These are phyloP conservation scores for Pythium insidiosum DNA, from an alignment of 352 stramenopile species.

Conservation along the genomic window DNA sequence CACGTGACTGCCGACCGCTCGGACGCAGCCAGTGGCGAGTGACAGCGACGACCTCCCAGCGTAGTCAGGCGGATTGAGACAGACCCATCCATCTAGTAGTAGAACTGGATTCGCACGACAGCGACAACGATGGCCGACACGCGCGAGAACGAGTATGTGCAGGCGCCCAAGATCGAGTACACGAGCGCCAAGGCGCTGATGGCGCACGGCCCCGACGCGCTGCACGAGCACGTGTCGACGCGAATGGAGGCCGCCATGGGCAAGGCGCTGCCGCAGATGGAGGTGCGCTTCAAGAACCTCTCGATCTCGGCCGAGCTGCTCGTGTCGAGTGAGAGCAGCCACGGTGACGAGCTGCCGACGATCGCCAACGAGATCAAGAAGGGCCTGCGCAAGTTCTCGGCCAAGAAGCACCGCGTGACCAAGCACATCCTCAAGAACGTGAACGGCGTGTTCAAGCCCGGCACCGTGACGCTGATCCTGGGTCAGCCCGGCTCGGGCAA, in stretches of 20 bases:
- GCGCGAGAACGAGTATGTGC: too few species aligned
- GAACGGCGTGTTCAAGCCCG: conserved; percentile 19
- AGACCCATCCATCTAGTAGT: too few species aligned
- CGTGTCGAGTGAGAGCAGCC: conserved; percentile 1
- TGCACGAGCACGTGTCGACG: conserved; percentile 20
- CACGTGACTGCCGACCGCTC: too few species aligned
- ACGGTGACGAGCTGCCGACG: conserved; percentile 6
- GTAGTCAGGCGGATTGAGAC: too few species aligned
- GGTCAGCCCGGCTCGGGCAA: conserved; percentile 15
- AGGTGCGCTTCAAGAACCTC: conserved; percentile 30
- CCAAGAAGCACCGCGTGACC: conserved; percentile 1
- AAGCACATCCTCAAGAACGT: conserved; percentile 22
- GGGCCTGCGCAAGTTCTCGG: background rate
- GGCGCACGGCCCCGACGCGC: conserved; percentile 15
- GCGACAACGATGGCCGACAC: too few species aligned
- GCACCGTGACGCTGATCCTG: conserved; percentile 21
- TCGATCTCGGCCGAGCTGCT: conserved; percentile 19
- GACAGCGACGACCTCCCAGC: too few species aligned
- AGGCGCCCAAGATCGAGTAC: background rate
- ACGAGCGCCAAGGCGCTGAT: conserved; percentile 2
- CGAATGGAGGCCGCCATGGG: conserved; percentile 20
- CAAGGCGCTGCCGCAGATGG: too few species aligned
- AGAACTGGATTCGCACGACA: too few species aligned
- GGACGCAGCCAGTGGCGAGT: too few species aligned
- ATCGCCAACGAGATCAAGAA: conserved; percentile 4